Evolutionary conservation across 2,329 filamentous ascomycete genomes (phyloP).

Genomic region (Trichoderma breve): DNA sequence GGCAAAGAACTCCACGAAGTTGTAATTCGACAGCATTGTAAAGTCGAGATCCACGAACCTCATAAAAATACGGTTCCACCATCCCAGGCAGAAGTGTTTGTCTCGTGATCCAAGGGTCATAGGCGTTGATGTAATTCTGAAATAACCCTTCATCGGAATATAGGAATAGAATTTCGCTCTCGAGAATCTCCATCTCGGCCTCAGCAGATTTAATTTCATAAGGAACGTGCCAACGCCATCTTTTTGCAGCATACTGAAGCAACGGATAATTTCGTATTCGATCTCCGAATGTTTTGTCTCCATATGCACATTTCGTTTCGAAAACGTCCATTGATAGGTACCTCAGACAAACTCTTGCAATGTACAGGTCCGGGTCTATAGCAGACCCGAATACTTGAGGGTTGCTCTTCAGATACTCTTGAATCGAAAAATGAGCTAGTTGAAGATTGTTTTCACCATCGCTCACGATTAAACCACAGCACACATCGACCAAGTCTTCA

Average conservation of each 20-base stretch:
- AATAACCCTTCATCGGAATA: not conserved
- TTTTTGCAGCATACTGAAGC: not conserved
- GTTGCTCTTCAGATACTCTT: not conserved
- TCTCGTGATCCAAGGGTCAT: not conserved
- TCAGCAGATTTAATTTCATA: not conserved
- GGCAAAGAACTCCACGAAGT: not conserved
- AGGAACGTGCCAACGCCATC: not conserved
- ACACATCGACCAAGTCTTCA: fast-evolving
- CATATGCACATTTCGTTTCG: not conserved
- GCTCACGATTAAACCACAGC: not conserved
- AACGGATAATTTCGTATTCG: not conserved
- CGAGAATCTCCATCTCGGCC: not conserved
- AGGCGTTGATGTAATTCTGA: not conserved
- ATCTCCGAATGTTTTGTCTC: not conserved
- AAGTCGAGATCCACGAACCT: not conserved
- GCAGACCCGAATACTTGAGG: not conserved
- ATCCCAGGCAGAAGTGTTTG: not conserved
- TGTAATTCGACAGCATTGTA: not conserved
- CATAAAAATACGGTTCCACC: not conserved
- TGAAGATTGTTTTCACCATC: not conserved
- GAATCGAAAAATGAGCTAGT: not conserved
- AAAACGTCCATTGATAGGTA: not conserved
- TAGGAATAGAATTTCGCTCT: not conserved
- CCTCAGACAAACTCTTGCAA: not conserved
- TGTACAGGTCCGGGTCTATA: not conserved